Evolutionary conservation across 2,329 filamentous ascomycete genomes (phyloP).

Genomic region (Thermothelomyces thermophilus): DNA sequence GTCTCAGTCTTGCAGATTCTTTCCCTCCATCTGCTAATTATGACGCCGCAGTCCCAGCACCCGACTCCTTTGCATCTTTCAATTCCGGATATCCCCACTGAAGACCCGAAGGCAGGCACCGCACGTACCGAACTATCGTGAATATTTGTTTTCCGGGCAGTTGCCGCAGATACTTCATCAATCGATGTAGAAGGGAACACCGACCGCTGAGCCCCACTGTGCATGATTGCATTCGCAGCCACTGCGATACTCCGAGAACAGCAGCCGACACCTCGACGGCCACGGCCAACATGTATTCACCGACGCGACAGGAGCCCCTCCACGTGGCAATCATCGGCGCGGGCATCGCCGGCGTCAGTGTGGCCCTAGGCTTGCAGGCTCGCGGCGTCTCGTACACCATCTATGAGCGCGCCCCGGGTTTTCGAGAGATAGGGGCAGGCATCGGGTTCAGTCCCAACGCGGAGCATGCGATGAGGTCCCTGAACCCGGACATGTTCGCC

Average conservation of each 20-base stretch:
- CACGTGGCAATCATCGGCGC: slow-evolving; percentile 44
- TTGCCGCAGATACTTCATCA: too few species aligned
- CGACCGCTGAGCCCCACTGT: too few species aligned
- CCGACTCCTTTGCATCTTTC: not conserved
- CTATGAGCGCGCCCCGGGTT: slow-evolving; percentile 39
- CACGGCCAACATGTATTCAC: too few species aligned
- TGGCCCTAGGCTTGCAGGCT: slow-evolving; percentile 41
- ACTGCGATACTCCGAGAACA: too few species aligned
- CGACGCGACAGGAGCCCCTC: slow-evolving; percentile 7
- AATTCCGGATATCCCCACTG: not conserved
- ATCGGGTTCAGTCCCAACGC: slow-evolving; percentile 48
- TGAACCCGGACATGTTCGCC: slow-evolving; percentile 33
- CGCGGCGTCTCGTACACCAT: slow-evolving; percentile 38
- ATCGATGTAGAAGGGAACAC: too few species aligned
- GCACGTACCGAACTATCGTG: too few species aligned
- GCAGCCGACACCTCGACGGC: too few species aligned
- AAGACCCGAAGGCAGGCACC: slow-evolving; percentile 5
- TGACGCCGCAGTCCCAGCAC: too few species aligned
- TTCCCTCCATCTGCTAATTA: too few species aligned
- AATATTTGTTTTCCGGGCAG: too few species aligned
- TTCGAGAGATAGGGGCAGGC: slow-evolving; percentile 45
- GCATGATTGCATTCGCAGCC: too few species aligned
- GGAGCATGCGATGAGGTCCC: slow-evolving; percentile 37
- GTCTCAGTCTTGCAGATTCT: too few species aligned
- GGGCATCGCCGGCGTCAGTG: slow-evolving; percentile 44